These are phyloP conservation scores for Scutellaria baicalensis DNA, from an alignment of 257 asterid genomes.

Conservation along the genomic window DNA sequence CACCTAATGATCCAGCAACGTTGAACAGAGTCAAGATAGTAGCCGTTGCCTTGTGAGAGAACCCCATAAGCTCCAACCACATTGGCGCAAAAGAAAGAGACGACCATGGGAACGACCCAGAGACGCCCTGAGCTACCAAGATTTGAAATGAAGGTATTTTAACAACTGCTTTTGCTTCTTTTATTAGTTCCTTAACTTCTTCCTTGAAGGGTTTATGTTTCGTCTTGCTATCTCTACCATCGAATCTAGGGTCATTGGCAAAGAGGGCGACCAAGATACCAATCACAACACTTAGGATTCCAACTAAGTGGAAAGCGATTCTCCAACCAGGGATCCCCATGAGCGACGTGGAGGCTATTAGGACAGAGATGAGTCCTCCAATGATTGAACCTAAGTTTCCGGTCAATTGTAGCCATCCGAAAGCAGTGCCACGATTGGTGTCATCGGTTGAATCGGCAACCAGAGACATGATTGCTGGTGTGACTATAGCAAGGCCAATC, in stretches of 20 bases:
- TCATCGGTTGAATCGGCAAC: slow-evolving; percentile 89
- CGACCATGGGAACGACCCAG: slow-evolving; percentile 79
- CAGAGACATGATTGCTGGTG: slow-evolving; percentile 79
- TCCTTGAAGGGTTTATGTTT: slow-evolving; percentile 30
- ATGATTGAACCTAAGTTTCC: slow-evolving; percentile 67
- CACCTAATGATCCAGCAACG: slow-evolving; percentile 60
- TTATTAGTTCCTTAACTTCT: slow-evolving; percentile 45
- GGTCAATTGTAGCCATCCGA: slow-evolving; percentile 74
- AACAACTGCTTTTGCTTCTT: slow-evolving; percentile 65
- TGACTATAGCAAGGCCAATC: slow-evolving; percentile 80
- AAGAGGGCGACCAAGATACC: slow-evolving; percentile 59
- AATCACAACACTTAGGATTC: slow-evolving; percentile 45
- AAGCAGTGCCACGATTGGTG: slow-evolving; percentile 80
- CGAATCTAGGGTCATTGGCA: slow-evolving; percentile 65
- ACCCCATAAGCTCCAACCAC: slow-evolving; percentile 90
- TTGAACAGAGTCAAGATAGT: slow-evolving; percentile 49
- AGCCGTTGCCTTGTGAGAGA: slow-evolving; percentile 72
- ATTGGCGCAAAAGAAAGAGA: slow-evolving; percentile 62
- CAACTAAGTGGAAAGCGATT: slow-evolving; percentile 74
- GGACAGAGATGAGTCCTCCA: slow-evolving; percentile 59
- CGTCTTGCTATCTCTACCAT: slow-evolving; percentile 22
- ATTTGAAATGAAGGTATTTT: slow-evolving; percentile 60
- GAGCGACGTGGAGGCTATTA: slow-evolving; percentile 56
- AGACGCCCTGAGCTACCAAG: slow-evolving; percentile 71
- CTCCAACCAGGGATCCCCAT: slow-evolving; percentile 93